Base-by-base conservation (phyloP, 495 filamentous ascomycete species). In the Penicillium ochrochloron region DNA sequence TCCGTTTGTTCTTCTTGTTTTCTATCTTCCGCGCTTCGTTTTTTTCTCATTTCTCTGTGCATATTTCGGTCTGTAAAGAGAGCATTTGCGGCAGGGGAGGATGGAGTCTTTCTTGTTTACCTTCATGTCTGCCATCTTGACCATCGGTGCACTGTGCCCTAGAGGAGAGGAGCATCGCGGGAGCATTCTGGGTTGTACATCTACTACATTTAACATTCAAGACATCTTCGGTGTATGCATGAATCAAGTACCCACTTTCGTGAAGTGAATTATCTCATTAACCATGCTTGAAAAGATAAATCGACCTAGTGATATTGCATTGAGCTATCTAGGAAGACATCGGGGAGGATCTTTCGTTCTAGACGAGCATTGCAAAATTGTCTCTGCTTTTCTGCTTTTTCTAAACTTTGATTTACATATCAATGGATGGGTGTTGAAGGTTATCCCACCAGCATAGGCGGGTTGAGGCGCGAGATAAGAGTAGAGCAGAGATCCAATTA, bases 171-270 rank as follows among this genome's bases (percentile, higher is more conserved):
- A 25, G 44, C 68, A 66, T 71, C 34, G 67, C n/a, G 61, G 66
- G 68, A 69, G 71, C 71, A 67, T 73, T 52, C 61, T 73, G 66
- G 71, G 64, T 65, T 71, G 71, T 71, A 73, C 64, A 66, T 69
- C 55, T 60, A 57, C 31, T 48, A 48, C 21, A 23, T 50, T 21
- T 56, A 50, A 57, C 59, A 57, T 60, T 66, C 60, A 55, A 31
- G 59, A 61, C 48, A 31, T 52, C 48, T 52, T 31, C 48, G 48
- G 48, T 15, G 15, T 52, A 48, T 48, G 44, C 39, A 42, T 42
- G 3, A 42, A 42, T 42, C 25, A 27, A 27, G 25, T 27, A 27
- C 4, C 25, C 25, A 4, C 2, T 27, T 27, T 27, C 25, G 25
- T 27, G 25, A 4, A 27, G 25, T 27, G 25, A 4, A 27, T 27